A percentile compares a stretch with the other conserved stretches of the same genome.
Evolutionary conservation across 2,329 filamentous ascomycete species (phyloP).

Genomic region (Phialophora expanda): DNA sequence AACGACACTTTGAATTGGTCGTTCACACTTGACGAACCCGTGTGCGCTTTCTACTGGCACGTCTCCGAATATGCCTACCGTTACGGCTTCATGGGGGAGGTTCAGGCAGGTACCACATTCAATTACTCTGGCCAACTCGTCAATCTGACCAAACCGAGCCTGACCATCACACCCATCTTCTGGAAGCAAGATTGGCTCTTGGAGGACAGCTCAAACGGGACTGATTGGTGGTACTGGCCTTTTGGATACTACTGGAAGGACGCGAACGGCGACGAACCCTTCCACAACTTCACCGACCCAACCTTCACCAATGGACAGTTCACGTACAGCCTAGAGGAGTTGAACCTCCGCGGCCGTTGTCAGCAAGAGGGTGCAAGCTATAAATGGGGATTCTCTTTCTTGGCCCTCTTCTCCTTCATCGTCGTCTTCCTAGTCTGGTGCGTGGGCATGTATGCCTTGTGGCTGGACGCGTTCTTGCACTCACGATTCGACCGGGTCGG

Average conservation of each 20-base stretch:
- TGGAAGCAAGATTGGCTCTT: conserved; percentile 22
- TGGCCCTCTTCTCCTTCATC: conserved; percentile 43
- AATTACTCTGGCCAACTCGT: conserved; percentile 25
- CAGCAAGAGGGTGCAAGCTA: conserved; percentile 40
- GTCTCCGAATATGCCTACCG: conserved; percentile 23
- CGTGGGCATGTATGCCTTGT: conserved; percentile 45
- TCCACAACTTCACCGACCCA: conserved; percentile 15
- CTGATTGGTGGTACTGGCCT: conserved; percentile 13
- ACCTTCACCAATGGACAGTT: conserved; percentile 23
- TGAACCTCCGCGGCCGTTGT: conserved; percentile 26
- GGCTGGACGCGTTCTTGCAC: conserved; percentile 44
- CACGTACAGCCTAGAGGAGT: conserved; percentile 15
- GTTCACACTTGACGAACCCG: neutral
- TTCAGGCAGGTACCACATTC: conserved; percentile 22
- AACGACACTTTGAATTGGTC: conserved; percentile 10
- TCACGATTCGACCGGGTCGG: conserved; percentile 41
- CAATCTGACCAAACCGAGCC: conserved; percentile 14
- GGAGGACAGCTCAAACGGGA: neutral
- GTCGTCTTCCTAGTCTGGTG: conserved; percentile 44
- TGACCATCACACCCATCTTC: conserved; percentile 26
- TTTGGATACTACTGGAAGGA: conserved; percentile 19
- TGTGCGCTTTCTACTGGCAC: conserved; percentile 22
- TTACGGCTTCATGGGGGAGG: conserved; percentile 20
- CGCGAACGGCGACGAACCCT: conserved; percentile 8
- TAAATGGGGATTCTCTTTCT: conserved; percentile 48